Percentiles rank a stretch among this genome's conserved stretches.
These are phyloP conservation scores for Guillardia theta DNA, from an alignment of 78 protist genomes.

Conservation along the genomic window DNA sequence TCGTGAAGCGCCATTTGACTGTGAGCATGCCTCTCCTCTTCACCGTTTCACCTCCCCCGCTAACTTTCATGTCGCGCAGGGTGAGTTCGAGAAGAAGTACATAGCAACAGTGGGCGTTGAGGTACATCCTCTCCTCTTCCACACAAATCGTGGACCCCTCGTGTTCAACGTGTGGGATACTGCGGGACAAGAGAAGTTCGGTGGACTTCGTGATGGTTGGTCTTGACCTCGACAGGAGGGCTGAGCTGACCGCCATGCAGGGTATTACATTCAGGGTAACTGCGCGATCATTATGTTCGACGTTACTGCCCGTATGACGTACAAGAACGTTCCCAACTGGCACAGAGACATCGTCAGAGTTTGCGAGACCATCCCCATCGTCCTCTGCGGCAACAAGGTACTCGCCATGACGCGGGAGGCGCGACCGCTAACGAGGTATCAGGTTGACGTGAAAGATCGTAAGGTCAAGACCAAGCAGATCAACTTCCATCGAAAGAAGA, in stretches of 20 bases:
- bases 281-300: constrained; percentile 99
- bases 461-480: constrained; percentile 94
- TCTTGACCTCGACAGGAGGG: constrained; percentile 51
- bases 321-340: constrained; percentile 98
- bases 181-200: constrained; percentile 99
- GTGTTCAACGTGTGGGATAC: constrained; percentile 99
- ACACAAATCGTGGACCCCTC: constrained; percentile 94
- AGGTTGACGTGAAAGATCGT: constrained; percentile 93
- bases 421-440: neutral
- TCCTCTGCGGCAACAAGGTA: constrained; percentile 98
- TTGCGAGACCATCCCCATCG: constrained; percentile 97
- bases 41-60: neutral
- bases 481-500: constrained; percentile 87
- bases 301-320: constrained; percentile 96
- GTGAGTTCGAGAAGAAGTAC: constrained; percentile 96
- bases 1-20: constrained; percentile 97
- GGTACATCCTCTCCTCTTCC: constrained; percentile 92
- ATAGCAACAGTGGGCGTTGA: constrained; percentile 72
- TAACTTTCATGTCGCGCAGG: constrained; percentile 47
- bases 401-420: neutral
- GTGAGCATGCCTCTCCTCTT: too few relatives aligned
- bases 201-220: constrained; percentile 98
- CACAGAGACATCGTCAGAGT: constrained; percentile 95
- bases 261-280: constrained; percentile 80
- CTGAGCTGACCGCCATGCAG: neutral